Evolutionary conservation across 345 rosid species (phyloP).

Genomic region (Eucalyptus sp.): DNA sequence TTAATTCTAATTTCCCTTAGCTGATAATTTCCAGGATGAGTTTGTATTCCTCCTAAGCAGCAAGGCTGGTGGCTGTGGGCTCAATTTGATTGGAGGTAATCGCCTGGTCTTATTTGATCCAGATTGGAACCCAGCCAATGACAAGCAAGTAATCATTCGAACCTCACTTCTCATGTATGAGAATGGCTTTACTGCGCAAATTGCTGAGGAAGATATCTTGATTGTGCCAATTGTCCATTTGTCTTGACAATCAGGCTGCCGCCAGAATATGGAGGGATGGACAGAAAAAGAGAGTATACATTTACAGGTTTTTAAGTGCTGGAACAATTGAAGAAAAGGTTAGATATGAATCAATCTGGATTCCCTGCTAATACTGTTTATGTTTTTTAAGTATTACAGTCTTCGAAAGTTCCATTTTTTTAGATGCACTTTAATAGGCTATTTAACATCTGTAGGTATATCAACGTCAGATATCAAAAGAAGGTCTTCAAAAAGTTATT

Average conservation of each 20-base stretch:
- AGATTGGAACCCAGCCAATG: conserved; percentile 99
- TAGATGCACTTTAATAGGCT: neutral
- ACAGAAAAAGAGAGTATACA: conserved; percentile 94
- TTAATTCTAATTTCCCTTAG: neutral
- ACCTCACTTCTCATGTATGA: neutral
- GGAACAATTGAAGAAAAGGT: conserved; percentile 99
- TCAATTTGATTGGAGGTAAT: conserved; percentile 89
- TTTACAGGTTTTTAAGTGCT: conserved; percentile 88
- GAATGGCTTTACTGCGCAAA: neutral
- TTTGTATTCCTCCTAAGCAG: conserved; percentile 96
- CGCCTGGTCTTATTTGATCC: conserved; percentile 96
- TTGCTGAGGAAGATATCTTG: neutral
- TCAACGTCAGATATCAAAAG: conserved; percentile 98
- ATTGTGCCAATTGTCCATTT: conserved; percentile 5
- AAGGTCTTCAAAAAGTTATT: conserved; percentile 97
- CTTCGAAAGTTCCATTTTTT: neutral
- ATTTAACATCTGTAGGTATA: conserved; percentile 46
- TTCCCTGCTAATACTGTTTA: neutral
- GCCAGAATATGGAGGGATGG: conserved; percentile 99
- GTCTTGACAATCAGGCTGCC: conserved; percentile 59
- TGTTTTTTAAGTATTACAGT: neutral
- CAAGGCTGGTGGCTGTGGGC: conserved; percentile 99
- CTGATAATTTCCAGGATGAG: conserved; percentile 53
- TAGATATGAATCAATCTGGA: neutral
- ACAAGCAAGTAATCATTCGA: conserved; percentile 68